phyloP scores from a whole-genome alignment of 2,329 filamentous ascomycete genomes.

The Akanthomyces dipterigenus region DNA sequence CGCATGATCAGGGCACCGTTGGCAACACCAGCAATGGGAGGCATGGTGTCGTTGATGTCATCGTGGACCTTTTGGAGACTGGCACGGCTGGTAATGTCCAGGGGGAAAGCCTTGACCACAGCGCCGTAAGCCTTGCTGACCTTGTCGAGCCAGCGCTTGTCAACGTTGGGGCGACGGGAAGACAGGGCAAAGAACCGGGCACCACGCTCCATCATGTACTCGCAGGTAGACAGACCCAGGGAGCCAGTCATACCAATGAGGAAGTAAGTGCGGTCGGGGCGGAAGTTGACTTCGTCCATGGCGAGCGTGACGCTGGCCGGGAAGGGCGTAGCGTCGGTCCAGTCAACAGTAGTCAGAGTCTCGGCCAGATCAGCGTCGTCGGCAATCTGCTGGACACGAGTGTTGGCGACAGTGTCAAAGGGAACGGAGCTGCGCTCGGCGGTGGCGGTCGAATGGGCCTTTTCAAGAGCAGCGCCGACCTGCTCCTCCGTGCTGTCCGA shows the following conservation, averaged over 20 bases:
- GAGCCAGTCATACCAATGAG: constrained; percentile 12
- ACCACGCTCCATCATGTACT: constrained; percentile 12
- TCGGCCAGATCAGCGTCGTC: constrained; percentile 4
- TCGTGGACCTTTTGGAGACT: constrained; percentile 5
- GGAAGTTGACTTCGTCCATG: constrained; percentile 11
- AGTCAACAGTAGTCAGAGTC: constrained; percentile 12
- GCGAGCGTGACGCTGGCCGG: constrained; percentile 9
- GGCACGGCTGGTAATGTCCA: constrained; percentile 10
- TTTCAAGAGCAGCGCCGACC: constrained; percentile 3
- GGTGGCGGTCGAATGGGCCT: background rate
- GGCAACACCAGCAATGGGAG: constrained; percentile 29
- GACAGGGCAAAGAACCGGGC: constrained; percentile 9
- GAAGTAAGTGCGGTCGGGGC: constrained; percentile 11
- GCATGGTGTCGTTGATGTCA: constrained; percentile 24
- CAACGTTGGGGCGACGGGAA: constrained; percentile 11
- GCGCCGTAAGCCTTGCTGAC: constrained; percentile 3
- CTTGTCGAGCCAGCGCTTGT: constrained; percentile 9
- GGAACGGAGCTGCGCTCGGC: constrained; percentile 6
- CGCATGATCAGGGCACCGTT: constrained; percentile 31
- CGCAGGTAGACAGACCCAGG: constrained; percentile 10
- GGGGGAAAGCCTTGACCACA: constrained; percentile 9
- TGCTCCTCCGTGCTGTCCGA: constrained; percentile 10
- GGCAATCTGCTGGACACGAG: constrained; percentile 9
- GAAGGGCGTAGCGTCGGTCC: constrained; percentile 10
- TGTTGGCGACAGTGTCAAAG: constrained; percentile 10